Conservation (phyloP, 495 filamentous ascomycete genomes). For the Penicillium arizonense region DNA sequence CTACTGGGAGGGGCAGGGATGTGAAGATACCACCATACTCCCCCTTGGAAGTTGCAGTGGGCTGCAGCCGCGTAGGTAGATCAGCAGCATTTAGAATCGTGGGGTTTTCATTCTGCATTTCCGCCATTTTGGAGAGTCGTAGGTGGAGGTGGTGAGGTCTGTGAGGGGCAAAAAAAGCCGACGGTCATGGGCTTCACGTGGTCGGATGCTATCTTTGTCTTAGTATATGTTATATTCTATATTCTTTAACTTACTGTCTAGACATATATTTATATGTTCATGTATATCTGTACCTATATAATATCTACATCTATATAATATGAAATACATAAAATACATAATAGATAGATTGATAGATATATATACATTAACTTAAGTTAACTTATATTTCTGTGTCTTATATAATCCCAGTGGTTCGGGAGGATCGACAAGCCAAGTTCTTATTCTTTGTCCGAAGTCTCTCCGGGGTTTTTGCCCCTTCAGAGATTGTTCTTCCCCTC, state of each 20-base stretch:
- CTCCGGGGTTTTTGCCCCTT: too few species aligned
- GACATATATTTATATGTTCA: too few species aligned
- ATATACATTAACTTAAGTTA: neutral
- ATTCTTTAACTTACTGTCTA: too few species aligned
- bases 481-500: too few species aligned
- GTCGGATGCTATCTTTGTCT: too few species aligned
- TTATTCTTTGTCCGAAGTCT: too few species aligned
- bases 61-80: constrained; percentile 74
- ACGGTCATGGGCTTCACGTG: neutral
- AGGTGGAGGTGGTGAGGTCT: neutral
- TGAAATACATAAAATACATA: neutral
- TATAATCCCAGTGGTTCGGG: too few species aligned
- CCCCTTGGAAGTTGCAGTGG: constrained; percentile 43
- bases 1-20: constrained; percentile 25
- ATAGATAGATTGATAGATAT: neutral
- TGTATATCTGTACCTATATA: neutral
- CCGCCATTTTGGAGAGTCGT: constrained; percentile 26
- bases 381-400: too few species aligned
- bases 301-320: neutral
- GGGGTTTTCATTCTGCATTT: constrained; percentile 88
- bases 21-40: constrained; percentile 41
- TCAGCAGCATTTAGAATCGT: constrained; percentile 88
- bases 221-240: too few species aligned
- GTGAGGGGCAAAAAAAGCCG: constrained; percentile 10
- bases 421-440: too few species aligned